Percentiles rank a stretch among this genome's conserved stretches.
Evolutionary conservation across 345 rosid species (phyloP).

Genomic region (Dipteronia dyeriana): DNA sequence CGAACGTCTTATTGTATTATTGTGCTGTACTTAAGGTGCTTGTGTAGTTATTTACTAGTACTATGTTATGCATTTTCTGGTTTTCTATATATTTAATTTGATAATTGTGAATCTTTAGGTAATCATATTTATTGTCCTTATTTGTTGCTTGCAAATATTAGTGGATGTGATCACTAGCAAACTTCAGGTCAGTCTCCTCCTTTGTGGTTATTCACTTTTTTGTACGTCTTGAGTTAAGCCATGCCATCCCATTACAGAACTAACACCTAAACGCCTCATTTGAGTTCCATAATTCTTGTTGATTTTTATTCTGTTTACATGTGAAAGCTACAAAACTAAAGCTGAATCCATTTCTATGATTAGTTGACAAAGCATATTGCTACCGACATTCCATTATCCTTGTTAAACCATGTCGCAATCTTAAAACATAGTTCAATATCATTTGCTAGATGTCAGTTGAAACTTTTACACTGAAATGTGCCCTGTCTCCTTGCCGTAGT

Average conservation of each 20-base stretch:
- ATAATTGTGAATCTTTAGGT: background rate
- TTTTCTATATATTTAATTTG: background rate
- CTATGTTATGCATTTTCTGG: background rate
- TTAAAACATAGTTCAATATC: background rate
- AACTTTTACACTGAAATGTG: background rate
- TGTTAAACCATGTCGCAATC: background rate
- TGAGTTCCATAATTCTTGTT: background rate
- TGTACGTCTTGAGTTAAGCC: background rate
- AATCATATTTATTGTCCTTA: background rate
- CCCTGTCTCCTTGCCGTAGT: background rate
- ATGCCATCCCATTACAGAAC: background rate
- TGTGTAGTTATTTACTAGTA: background rate
- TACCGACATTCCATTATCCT: background rate
- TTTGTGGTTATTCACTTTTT: background rate
- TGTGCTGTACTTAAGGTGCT: background rate
- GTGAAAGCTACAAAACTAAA: background rate
- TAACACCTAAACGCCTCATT: background rate
- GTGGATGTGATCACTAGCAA: background rate
- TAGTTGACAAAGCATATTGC: constrained; percentile 4
- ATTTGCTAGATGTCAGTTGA: background rate
- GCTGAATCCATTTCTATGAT: background rate
- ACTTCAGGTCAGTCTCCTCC: background rate
- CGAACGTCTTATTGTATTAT: background rate
- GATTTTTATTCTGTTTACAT: background rate
- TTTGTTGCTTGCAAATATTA: constrained; percentile 6